phyloP scores from a whole-genome alignment of 305 asterid genomes.

The Rubia tinctorum region DNA sequence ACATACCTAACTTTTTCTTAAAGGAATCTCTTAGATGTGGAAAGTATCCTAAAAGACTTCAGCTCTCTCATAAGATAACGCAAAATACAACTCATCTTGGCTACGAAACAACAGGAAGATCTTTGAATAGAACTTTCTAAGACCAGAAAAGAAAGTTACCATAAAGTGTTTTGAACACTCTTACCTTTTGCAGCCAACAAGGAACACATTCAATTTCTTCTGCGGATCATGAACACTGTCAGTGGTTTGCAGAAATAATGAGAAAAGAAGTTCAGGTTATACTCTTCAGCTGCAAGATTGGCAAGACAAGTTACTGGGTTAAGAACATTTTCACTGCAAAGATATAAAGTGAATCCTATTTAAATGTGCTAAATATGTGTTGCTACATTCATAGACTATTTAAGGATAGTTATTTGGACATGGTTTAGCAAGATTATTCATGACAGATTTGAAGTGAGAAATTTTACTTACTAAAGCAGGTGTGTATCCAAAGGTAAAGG shows the following conservation, averaged over 20 bases:
- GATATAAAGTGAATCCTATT: neutral
- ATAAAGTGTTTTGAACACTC: neutral
- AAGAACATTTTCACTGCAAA: neutral
- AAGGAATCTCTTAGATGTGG: neutral
- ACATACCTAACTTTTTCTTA: neutral
- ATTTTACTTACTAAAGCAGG: neutral
- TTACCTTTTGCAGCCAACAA: neutral
- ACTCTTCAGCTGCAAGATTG: constrained; percentile 15
- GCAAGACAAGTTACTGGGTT: neutral
- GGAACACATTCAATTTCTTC: neutral
- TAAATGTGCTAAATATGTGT: neutral
- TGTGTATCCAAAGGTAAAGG: neutral
- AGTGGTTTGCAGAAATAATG: neutral
- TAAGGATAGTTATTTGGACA: neutral
- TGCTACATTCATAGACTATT: neutral
- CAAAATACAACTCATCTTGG: neutral
- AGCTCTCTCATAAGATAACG: constrained; percentile 2
- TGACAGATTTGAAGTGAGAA: neutral
- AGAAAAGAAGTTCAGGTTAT: neutral
- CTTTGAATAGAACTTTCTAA: neutral
- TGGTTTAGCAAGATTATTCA: constrained; percentile 1
- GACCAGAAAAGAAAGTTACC: neutral
- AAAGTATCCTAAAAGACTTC: neutral
- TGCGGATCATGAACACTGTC: neutral
- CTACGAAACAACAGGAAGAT: neutral